Conservation (phyloP, 2,329 filamentous ascomycete genomes). For the Aureobasidium zeae region DNA sequence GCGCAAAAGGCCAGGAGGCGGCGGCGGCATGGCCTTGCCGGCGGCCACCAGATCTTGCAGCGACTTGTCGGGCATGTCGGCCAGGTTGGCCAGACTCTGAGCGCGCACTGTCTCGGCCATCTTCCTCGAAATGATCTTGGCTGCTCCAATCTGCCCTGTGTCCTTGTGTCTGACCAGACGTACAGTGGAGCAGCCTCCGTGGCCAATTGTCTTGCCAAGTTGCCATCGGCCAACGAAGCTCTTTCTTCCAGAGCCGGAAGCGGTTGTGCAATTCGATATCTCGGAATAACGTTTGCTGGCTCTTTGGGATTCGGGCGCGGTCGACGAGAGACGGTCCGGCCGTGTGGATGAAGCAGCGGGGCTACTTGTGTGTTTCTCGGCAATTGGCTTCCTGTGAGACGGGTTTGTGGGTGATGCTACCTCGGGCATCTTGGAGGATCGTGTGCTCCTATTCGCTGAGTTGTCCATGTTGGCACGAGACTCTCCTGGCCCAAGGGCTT, state of each 20-base stretch:
- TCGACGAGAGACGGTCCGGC: constrained; percentile 39
- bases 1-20: constrained; percentile 76
- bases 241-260: constrained; percentile 46
- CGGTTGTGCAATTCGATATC: constrained; percentile 46
- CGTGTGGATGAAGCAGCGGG: constrained; percentile 14
- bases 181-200: constrained; percentile 82
- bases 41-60: constrained; percentile 42
- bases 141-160: constrained; percentile 73
- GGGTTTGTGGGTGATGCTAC: constrained; percentile 17
- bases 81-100: constrained; percentile 74
- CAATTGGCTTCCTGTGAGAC: constrained; percentile 39
- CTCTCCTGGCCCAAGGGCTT: constrained; percentile 19
- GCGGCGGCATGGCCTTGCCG: constrained; percentile 51
- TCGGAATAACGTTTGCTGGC: constrained; percentile 45
- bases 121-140: constrained; percentile 86
- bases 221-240: constrained; percentile 91
- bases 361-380: constrained; percentile 33
- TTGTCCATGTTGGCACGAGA: constrained; percentile 18
- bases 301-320: constrained; percentile 36
- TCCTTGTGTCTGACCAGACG: constrained; percentile 68
- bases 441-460: constrained; percentile 7
- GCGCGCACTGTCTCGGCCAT: constrained; percentile 73
- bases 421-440: constrained; percentile 18
- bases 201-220: constrained; percentile 77
- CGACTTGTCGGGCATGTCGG: constrained; percentile 41